A percentile compares a stretch with the other conserved stretches of the same genome.
Conservation (phyloP, 305 asterid genomes). For the Andrographis paniculata region DNA sequence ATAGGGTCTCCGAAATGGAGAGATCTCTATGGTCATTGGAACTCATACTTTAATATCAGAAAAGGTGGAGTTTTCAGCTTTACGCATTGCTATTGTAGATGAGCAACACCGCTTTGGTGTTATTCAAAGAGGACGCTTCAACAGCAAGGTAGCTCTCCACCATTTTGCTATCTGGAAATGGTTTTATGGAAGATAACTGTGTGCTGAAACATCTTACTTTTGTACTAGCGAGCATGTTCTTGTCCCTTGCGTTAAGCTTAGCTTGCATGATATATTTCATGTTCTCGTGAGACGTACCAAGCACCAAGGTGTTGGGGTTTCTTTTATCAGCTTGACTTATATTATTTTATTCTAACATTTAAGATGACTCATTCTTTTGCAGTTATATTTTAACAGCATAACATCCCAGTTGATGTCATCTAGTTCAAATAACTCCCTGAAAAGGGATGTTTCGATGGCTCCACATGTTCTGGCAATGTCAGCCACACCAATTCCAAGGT, state of each 20-base stretch:
- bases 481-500: conserved; percentile 96
- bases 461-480: conserved; percentile 97
- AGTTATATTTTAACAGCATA: conserved; percentile 61
- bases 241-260: background rate
- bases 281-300: conserved; percentile 2
- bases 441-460: conserved; percentile 50
- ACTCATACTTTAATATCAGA: conserved; percentile 90
- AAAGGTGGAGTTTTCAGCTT: conserved; percentile 72
- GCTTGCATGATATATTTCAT: background rate
- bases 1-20: conserved; percentile 83
- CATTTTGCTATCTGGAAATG: background rate
- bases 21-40: conserved; percentile 83
- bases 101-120: conserved; percentile 99
- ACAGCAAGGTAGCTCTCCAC: conserved; percentile 61
- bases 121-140: conserved; percentile 88
- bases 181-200: conserved; percentile 6
- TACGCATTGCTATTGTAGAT: conserved; percentile 83
- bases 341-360: conserved; percentile 2
- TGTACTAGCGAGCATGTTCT: conserved; percentile 2
- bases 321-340: conserved; percentile 3
- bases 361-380: conserved; percentile 26
- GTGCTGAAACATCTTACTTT: conserved; percentile 8
- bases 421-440: conserved; percentile 30
- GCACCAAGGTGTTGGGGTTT: background rate
- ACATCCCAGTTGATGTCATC: conserved; percentile 40